Evolutionary conservation across 805 yeast genomes (phyloP).

Genomic region (Middelhovenomyces tepae): DNA sequence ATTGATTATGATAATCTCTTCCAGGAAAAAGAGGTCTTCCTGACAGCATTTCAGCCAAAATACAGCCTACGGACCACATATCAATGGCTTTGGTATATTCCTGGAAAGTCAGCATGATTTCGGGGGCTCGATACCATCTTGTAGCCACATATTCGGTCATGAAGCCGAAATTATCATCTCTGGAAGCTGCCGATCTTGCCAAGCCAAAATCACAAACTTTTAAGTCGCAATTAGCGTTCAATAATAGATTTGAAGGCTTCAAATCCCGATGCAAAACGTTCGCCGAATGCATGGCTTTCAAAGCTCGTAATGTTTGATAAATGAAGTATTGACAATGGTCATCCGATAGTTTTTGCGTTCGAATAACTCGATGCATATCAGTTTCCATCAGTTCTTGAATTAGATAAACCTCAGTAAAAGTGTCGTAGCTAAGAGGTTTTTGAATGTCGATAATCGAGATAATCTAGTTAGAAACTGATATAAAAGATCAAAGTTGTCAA

Average conservation of each 20-base stretch:
- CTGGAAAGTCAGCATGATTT: constrained; percentile 90
- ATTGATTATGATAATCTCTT: constrained; percentile 84
- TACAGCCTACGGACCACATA: constrained; percentile 96
- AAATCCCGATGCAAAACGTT: constrained; percentile 89
- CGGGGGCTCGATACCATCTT: constrained; percentile 97
- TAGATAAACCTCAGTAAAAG: constrained; percentile 79
- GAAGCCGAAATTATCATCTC: constrained; percentile 60
- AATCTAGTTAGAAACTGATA: too few relatives aligned
- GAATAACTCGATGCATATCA: constrained; percentile 93
- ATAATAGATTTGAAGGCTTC: constrained; percentile 78
- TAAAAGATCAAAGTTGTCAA: too few relatives aligned
- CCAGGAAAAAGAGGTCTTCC: constrained; percentile 92
- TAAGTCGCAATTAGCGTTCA: constrained; percentile 88
- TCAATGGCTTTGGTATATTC: constrained; percentile 93
- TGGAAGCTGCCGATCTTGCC: constrained; percentile 53
- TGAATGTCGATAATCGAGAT: constrained; percentile 85
- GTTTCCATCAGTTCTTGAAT: constrained; percentile 90
- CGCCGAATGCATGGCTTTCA: constrained; percentile 88
- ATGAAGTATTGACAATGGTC: constrained; percentile 91
- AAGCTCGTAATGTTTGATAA: constrained; percentile 82
- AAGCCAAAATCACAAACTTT: constrained; percentile 93
- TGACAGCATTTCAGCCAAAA: constrained; percentile 78
- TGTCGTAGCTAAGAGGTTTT: constrained; percentile 65
- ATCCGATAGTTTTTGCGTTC: constrained; percentile 79
- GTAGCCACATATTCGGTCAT: constrained; percentile 98